Percentiles rank a stretch among this genome's conserved stretches.
phyloP scores from a whole-genome alignment of 164 flowering plant species.

The Cinnamomum chago region DNA sequence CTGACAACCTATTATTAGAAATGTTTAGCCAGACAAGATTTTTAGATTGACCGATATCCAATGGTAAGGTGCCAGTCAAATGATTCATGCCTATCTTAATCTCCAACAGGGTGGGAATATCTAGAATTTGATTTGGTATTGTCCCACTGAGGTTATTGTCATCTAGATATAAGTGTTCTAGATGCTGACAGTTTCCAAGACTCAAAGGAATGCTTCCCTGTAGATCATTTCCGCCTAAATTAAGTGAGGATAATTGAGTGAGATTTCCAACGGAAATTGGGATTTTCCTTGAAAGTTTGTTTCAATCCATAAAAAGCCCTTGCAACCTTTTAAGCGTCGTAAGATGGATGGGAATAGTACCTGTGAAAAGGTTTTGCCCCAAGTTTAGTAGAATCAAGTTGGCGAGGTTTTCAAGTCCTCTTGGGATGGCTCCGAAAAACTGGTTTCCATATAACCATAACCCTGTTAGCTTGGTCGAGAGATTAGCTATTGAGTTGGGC shows the following conservation, averaged over 20 bases:
- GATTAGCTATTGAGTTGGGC: conserved; percentile 44
- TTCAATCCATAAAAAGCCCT: neutral
- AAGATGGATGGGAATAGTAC: conserved; percentile 19
- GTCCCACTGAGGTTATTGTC: conserved; percentile 18
- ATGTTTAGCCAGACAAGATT: conserved; percentile 6
- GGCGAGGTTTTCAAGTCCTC: conserved; percentile 28
- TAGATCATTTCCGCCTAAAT: conserved; percentile 17
- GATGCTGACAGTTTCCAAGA: conserved; percentile 15
- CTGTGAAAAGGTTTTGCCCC: conserved; percentile 16
- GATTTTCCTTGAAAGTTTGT: conserved; percentile 24
- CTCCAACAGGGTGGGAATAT: conserved; percentile 8
- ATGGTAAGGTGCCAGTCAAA: conserved; percentile 18
- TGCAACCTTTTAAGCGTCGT: conserved; percentile 25
- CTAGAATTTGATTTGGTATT: conserved; percentile 19
- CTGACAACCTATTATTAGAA: conserved; percentile 22
- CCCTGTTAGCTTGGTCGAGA: conserved; percentile 26
- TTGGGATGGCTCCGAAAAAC: conserved; percentile 41
- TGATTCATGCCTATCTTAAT: conserved; percentile 10
- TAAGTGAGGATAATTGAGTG: conserved; percentile 11
- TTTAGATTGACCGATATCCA: conserved; percentile 15
- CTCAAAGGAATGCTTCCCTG: conserved; percentile 27
- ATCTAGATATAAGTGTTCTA: neutral
- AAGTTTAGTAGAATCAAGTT: conserved; percentile 22
- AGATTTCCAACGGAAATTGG: conserved; percentile 30
- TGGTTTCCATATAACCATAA: conserved; percentile 26